Base-by-base conservation (phyloP, 257 asterid genomes). In the Nemophila menziesii region DNA sequence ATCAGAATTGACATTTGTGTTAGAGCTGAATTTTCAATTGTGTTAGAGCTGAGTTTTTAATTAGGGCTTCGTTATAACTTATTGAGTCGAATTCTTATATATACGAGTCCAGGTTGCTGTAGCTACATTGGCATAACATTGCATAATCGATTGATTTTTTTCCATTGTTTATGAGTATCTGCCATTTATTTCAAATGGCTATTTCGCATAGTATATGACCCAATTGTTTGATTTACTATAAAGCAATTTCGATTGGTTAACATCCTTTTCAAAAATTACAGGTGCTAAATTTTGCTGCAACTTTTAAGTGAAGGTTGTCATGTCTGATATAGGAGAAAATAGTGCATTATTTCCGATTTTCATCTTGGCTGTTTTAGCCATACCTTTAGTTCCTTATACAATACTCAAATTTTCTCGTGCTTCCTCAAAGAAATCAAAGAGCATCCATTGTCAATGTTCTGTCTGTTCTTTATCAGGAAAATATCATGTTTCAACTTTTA, bases 331-430 rank as follows among this genome's bases (percentile, higher is more conserved):
- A 40, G 95, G 77, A 55, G 98, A 84, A 45, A 84, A 76, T 43
- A 71, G 76, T 56, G 82, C 92, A 2, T 44, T 89, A 34, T 89
- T 89, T 68, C 98, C 95, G 14, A 78, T 84, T 61, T 89, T 89
- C 63, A 72, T 89, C 37, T 40, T 89, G 62, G 71, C 98, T 2
- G 73, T 83, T 52, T 63, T 89, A 17, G 95, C 93, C 19, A 54
- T 89, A 71, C 92, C 95, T 48, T 70, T 89, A 52, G 79, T 89
- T 37, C 98, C 95, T 26, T 89, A 78, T 62, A 84, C 98, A 2
- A 65, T 89, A 27, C 61, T 70, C 58, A 89, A 76, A 68, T 62
- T 84, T 38, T 54, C 74, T 44, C 92, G 73, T 46, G 92, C 80
- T 46, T 62, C 70, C 61, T 60, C 95, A 13, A 69, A 72, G 77